A percentile compares a stretch with the other conserved stretches of the same genome.
These are phyloP conservation scores for Plasmodium ovale DNA, from an alignment of 169 alveolate genomes.

Conservation along the genomic window DNA sequence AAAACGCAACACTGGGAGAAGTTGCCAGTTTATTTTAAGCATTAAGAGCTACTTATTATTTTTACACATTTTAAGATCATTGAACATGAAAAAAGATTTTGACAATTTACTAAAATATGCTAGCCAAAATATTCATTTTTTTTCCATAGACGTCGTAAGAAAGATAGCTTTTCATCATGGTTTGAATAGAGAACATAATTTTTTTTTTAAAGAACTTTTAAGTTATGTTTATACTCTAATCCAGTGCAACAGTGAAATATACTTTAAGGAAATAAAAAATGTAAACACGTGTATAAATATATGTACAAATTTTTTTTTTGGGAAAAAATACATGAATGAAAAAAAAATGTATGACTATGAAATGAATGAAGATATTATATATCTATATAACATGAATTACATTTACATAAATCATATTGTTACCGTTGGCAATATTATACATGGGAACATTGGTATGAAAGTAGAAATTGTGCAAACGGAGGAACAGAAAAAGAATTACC, in stretches of 20 bases:
- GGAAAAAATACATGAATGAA: constrained; percentile 7
- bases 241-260: constrained; percentile 35
- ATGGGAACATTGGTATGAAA: background rate
- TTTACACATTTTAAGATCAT: constrained; percentile 27
- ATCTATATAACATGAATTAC: constrained; percentile 55
- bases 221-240: constrained; percentile 51
- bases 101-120: constrained; percentile 28
- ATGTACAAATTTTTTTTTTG: constrained; percentile 58
- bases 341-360: constrained; percentile 24
- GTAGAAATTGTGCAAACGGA: background rate
- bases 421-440: constrained; percentile 23
- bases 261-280: constrained; percentile 43
- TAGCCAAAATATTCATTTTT: constrained; percentile 53
- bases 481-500: background rate
- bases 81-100: constrained; percentile 33
- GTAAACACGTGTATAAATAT: constrained; percentile 53
- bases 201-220: constrained; percentile 59
- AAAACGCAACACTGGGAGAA: no score
- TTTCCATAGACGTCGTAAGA: constrained; percentile 40
- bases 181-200: constrained; percentile 5
- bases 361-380: constrained; percentile 32
- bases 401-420: constrained; percentile 67
- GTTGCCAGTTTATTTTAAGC: no score
- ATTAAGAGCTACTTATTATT: constrained; percentile 39
- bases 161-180: constrained; percentile 50